Evolutionary conservation across 495 filamentous ascomycete species (phyloP), one percentile per base, ranked within the genome.

Genomic region (Podospora sp.): DNA sequence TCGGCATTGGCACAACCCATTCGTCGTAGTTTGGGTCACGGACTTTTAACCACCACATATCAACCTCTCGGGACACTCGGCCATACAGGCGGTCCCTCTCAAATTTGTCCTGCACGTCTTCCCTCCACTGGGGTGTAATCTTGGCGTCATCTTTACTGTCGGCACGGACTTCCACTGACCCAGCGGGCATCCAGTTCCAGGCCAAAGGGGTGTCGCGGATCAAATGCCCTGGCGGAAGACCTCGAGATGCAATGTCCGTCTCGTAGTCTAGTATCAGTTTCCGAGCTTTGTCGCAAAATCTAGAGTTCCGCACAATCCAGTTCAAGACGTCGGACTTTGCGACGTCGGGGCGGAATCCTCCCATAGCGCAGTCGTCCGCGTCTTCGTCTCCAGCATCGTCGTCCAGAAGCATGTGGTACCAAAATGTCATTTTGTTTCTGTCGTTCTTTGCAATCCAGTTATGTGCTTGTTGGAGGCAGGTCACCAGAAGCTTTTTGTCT

Each of bases 361-460:
- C 74, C 40, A 46, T 46, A 78, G 86, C 73, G 20, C 73, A 71
- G 6, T 74, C 76, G 20, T 69, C 73, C 22, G 83, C 85, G 36
- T 82, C 83, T 66, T 83, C 81, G 51, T 79, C 85, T 9, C 75
- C 57, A 9, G 71, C 69, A 7, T 76, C 74, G 73, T 89, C 87
- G 29, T 91, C 90, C 72, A 94, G 94, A 1, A 97, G 82, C 72
- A 85, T 81, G 46, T 92, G 90, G 50, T 92, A 82, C 93, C 93
- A 97, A 27, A 97, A 89, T 2, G 91, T 84, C 82, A 96, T 90
- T 80, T 97, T 97, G 62, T 92, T 90, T 33, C 91, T 85, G 76
- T 97, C 93, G 64, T 97, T 96, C 69, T 92, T 90, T 79, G 92
- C 91, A 27, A 93, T 91, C 77, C 94, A 90, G 72, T 97, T 97